A percentile compares a stretch with the other conserved stretches of the same genome.
These are phyloP conservation scores for Rhizophagus sp. DNA, from an alignment of 192 early-diverging fungal species.

Conservation along the genomic window DNA sequence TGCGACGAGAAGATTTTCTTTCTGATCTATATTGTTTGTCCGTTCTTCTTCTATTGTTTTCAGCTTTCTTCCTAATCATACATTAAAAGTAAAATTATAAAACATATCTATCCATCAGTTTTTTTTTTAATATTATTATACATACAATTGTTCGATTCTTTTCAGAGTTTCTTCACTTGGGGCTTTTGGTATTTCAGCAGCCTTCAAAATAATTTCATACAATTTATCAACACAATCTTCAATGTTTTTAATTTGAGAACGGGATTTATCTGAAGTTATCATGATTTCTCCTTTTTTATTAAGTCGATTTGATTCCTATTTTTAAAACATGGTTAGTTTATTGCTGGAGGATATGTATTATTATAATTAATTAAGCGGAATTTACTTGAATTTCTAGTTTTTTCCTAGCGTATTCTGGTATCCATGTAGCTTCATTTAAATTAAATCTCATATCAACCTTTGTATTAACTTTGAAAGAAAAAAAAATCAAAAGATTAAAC, in stretches of 20 bases:
- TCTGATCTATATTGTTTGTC: conserved; percentile 65
- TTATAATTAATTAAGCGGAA: not conserved
- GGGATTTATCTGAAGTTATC: conserved; percentile 71
- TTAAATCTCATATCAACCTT: conserved; percentile 82
- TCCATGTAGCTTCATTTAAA: conserved; percentile 66
- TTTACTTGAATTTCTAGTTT: conserved; percentile 55
- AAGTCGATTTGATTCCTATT: conserved; percentile 54
- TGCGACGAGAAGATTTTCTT: conserved; percentile 53
- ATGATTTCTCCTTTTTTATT: conserved; percentile 75
- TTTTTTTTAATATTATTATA: not conserved
- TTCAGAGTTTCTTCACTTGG: conserved; percentile 63
- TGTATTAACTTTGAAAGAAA: conserved; percentile 63
- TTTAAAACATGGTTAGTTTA: not conserved
- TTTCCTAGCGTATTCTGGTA: conserved; percentile 70
- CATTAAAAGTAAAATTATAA: conserved; percentile 2
- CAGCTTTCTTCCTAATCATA: conserved; percentile 51
- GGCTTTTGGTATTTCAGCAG: conserved; percentile 66
- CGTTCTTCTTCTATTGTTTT: conserved; percentile 58
- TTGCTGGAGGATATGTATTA: not conserved
- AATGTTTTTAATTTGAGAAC: conserved; percentile 75
- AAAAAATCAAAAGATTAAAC: not conserved
- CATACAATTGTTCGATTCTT: conserved; percentile 62
- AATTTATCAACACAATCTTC: conserved; percentile 81
- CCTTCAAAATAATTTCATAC: conserved; percentile 54
- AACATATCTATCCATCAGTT: not conserved